Percentiles rank a stretch among this genome's conserved stretches.
These are phyloP conservation scores for Pythium dissotocum DNA, from an alignment of 352 stramenopile genomes.

Conservation along the genomic window DNA sequence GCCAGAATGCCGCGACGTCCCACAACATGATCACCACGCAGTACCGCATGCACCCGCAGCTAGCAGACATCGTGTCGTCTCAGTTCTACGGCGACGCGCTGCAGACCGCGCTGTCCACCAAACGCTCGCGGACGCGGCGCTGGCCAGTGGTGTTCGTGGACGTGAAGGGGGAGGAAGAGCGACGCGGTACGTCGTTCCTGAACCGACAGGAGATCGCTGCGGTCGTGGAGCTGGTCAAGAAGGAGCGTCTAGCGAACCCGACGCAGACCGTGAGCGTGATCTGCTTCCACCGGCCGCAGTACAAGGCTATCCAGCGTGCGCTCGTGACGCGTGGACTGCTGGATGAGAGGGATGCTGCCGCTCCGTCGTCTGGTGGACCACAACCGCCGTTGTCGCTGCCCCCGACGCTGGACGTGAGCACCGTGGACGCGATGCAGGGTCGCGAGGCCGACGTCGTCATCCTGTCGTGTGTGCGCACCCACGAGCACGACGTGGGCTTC, in stretches of 20 bases:
- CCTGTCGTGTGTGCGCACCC: not conserved
- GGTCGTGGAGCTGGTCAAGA: too few relatives aligned
- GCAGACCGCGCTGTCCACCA: too few relatives aligned
- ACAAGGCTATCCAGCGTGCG: too few relatives aligned
- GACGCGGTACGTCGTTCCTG: too few relatives aligned
- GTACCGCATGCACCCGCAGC: conserved; percentile 3
- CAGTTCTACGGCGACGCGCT: too few relatives aligned
- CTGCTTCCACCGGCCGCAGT: too few relatives aligned
- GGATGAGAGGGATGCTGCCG: not conserved
- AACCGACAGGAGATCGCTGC: not conserved
- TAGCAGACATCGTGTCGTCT: too few relatives aligned
- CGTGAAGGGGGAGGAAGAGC: not conserved
- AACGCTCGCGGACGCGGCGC: not conserved
- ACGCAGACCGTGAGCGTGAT: too few relatives aligned
- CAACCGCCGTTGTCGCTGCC: too few relatives aligned
- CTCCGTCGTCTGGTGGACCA: not conserved
- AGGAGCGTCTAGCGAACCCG: too few relatives aligned
- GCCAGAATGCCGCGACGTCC: too few relatives aligned
- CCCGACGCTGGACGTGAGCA: conserved; percentile 1
- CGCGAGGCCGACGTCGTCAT: conserved; percentile 5
- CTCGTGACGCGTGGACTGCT: too few relatives aligned
- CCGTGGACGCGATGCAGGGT: conserved; percentile 1
- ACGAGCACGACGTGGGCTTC: not conserved
- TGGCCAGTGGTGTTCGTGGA: conserved; percentile 1
- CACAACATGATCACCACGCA: conserved; percentile 5